Percentiles rank a stretch among this genome's conserved stretches.
Evolutionary conservation across 306 rosid genomes (phyloP).

Genomic region (Fagus crenata): DNA sequence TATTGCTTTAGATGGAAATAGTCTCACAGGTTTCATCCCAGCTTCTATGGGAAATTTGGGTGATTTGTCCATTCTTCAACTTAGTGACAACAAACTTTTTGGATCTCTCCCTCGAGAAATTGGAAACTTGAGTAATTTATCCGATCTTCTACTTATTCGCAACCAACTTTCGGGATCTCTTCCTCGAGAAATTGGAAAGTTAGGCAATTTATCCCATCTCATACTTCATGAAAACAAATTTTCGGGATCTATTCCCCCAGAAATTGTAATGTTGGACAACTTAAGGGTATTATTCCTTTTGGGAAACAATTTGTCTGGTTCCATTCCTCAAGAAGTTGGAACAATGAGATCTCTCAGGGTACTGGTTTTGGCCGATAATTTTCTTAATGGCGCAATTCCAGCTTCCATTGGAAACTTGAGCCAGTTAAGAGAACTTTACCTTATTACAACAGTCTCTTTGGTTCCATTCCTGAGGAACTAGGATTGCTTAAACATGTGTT

Average conservation of each 20-base stretch:
- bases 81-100: neutral
- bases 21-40: constrained; percentile 18
- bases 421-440: neutral
- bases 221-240: too few relatives aligned
- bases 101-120: neutral
- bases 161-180: too few relatives aligned
- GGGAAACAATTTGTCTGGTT: neutral
- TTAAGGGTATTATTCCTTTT: rapidly evolving
- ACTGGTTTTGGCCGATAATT: neutral
- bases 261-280: neutral
- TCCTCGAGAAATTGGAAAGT: too few relatives aligned
- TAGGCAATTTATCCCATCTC: too few relatives aligned
- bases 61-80: neutral
- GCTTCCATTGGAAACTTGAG: neutral
- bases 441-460: neutral
- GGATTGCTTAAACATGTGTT: neutral
- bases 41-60: neutral
- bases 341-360: neutral
- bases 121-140: neutral
- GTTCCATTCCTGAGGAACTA: neutral
- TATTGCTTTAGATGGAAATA: neutral
- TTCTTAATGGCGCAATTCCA: constrained; percentile 1
- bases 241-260: too few relatives aligned
- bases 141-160: rapidly evolving
- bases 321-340: neutral